phyloP scores from a whole-genome alignment of 2,329 filamentous ascomycete species.

The Aspergillus floridensis region DNA sequence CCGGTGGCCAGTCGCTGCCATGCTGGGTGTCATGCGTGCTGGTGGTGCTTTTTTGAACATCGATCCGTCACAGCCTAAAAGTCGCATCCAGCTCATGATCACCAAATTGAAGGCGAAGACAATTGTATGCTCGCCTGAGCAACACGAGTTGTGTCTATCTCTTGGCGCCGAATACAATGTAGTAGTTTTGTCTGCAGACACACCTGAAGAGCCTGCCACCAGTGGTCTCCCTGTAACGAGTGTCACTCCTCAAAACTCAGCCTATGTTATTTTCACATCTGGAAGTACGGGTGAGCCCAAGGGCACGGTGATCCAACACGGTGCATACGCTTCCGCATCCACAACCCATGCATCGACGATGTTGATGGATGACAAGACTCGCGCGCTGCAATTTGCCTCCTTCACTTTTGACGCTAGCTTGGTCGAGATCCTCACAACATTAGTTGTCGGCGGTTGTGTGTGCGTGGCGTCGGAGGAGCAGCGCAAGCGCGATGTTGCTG shows the following conservation, averaged over 20 bases:
- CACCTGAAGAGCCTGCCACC: background rate
- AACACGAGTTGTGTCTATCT: constrained; percentile 7
- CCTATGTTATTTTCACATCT: constrained; percentile 17
- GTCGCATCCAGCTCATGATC: constrained; percentile 13
- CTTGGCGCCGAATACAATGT: constrained; percentile 4
- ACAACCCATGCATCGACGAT: constrained; percentile 25
- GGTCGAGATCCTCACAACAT: constrained; percentile 20
- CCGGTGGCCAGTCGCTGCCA: constrained; percentile 8
- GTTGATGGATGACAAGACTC: constrained; percentile 41
- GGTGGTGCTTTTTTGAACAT: constrained; percentile 15
- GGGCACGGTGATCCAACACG: constrained; percentile 13
- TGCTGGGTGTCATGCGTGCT: constrained; percentile 12
- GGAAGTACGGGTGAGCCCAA: constrained; percentile 16
- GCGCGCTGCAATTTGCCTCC: constrained; percentile 33
- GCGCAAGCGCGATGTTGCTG: constrained; percentile 44
- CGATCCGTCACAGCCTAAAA: constrained; percentile 11
- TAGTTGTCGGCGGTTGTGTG: constrained; percentile 14
- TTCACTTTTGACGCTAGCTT: constrained; percentile 39
- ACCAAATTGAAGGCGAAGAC: constrained; percentile 7
- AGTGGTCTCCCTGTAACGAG: background rate
- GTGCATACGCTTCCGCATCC: constrained; percentile 7
- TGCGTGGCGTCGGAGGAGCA: constrained; percentile 51
- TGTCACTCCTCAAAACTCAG: constrained; percentile 7
- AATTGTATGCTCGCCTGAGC: constrained; percentile 11
- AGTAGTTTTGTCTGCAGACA: constrained; percentile 3